Evolutionary conservation across 1,139 yeast genomes (phyloP), one percentile per base, ranked within the genome.

Genomic region (Scheffersomyces lignicola): DNA sequence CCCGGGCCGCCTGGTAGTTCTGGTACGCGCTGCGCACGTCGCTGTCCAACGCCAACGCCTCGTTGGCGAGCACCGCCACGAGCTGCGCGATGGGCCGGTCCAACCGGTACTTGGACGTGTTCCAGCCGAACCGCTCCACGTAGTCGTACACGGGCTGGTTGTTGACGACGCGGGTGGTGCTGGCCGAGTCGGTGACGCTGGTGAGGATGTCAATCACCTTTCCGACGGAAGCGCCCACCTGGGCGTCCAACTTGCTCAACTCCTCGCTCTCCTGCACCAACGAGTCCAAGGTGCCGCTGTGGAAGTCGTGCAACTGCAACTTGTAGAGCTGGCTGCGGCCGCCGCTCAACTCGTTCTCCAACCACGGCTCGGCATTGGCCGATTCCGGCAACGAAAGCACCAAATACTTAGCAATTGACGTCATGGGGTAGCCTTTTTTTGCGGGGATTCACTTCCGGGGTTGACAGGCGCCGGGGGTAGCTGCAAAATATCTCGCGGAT

Each of bases 271-370:
- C 92, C 51, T 83, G 81, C 36, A 92, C 95, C 42, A 92, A 73
- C 26, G 90, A 83, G 62, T 94, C 99, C 54, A 92, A 74, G 3
- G 97, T 90, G 23, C 97, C 97, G 47, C 92, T 87, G 62, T 92
- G 94, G 62, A 92, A 90, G 45, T 75, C 80, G n/a, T 97, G 98
- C 35, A 89, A 71, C 28, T 69, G 66, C 42, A 86, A 77, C 38
- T 65, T 64, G 39, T 60, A 55, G 31, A 74, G 52, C 11, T 66
- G 63, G 32, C 54, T 53, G 39, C 60, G 62, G 10, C 80, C 80
- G 18, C 65, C 70, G 45, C 63, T 64, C 38, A 74, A 61, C 11
- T 63, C 53, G 37, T 61, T 56, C 44, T 71, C 72, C 37, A 76
- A 58, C 72, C 76, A 74, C 24, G 58, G 63, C 24, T 51, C 51